Percentiles rank a stretch among this genome's conserved stretches.
These are phyloP conservation scores for Salix purpurea DNA, from an alignment of 345 rosid genomes.

Conservation along the genomic window DNA sequence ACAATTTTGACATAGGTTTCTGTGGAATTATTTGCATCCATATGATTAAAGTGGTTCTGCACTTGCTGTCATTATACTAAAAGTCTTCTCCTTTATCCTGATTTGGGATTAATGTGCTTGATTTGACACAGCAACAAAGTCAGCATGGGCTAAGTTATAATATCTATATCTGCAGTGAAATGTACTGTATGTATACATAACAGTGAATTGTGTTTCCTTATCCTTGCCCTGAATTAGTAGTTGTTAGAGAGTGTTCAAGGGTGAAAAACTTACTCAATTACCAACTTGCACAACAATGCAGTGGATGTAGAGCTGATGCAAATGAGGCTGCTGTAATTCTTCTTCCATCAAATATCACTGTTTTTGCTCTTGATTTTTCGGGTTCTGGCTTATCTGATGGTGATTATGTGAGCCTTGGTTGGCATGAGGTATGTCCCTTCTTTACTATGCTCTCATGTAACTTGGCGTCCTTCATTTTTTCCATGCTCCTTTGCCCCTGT, in stretches of 20 bases:
- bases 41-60: not conserved
- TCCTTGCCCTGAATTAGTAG: not conserved
- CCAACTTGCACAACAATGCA: slow-evolving; percentile 13
- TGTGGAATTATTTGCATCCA: not conserved
- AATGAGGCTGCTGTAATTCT: slow-evolving; percentile 37
- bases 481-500: slow-evolving; percentile 12
- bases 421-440: slow-evolving; percentile 30
- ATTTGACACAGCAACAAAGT: not conserved
- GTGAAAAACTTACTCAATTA: slow-evolving; percentile 24
- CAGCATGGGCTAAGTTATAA: not conserved
- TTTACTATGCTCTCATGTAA: not conserved
- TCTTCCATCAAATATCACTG: slow-evolving; percentile 35
- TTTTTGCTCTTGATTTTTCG: slow-evolving; percentile 31
- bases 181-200: not conserved
- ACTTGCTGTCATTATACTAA: not conserved
- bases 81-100: not conserved
- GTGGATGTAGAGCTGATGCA: slow-evolving; percentile 35
- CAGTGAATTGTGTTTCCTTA: not conserved
- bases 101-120: not conserved
- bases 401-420: slow-evolving; percentile 37
- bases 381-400: slow-evolving; percentile 39
- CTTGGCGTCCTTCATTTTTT: slow-evolving; percentile 2
- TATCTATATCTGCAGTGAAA: not conserved
- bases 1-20: not conserved
- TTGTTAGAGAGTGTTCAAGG: slow-evolving; percentile 2